Evolutionary conservation across 306 rosid species (phyloP), one percentile per base, ranked within the genome.

Genomic region (Acacia confusa): DNA sequence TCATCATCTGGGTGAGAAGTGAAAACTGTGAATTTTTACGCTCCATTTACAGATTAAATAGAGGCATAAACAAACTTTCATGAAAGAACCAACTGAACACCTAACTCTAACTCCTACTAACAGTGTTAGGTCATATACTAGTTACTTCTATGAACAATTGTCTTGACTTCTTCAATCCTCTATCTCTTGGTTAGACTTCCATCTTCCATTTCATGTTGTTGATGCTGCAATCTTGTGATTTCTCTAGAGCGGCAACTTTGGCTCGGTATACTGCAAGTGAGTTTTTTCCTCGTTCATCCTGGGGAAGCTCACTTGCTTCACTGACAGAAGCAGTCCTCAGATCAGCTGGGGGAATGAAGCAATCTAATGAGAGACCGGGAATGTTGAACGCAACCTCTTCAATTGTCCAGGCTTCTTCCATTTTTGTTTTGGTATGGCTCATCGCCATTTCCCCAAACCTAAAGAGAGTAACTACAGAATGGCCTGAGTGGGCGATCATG

Each of bases 351-450:
- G 99, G 99, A 50, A 96, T 96, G 89, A 96, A 96, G 86, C 99
- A 96, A 79, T 96, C 99, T 47, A 91, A 28, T 1, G 99, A 96
- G 40, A 96, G 89, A 14, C 99, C 99, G 0, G 97, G 94, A 58
- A 96, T 88, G 65, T 96, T 96, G 87, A 96, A 96, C 0, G 98
- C 99, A 38, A 94, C 99, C 91, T 96, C 99, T 78, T 96, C 98
- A 2, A 96, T 96, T 19, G 98, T 92, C 99, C 99, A 96, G 27
- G 97, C 98, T 86, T 96, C 98, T 88, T 96, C 99, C 99, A 96
- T 96, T 87, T 55, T 96, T 9, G 99, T 96, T 87, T 96, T 96
- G 63, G 92, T 88, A 72, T 96, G 99, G 83, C 99, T 96, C 99
- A 96, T 92, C 27, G 98, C 99, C 94, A 89, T 96, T 84, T 96